Evolutionary conservation across 208 protist genomes (phyloP), one percentile per base, ranked within the genome.

Genomic region (Leishmania martiniquensis): DNA sequence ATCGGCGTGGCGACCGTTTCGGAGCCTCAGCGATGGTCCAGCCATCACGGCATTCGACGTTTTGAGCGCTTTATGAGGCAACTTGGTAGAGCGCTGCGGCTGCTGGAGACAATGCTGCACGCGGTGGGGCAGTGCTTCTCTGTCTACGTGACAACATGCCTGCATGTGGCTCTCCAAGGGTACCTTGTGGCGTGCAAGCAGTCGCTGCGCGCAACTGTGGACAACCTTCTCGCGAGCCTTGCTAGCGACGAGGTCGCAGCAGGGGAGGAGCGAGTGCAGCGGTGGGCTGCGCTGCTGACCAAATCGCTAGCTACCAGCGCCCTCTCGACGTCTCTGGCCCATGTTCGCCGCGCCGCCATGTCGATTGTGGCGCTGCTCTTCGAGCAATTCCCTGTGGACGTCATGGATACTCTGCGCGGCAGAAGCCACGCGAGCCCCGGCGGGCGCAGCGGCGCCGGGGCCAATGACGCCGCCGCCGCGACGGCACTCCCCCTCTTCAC

Each of bases 151-250:
- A n/a, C 78, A 1, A 85, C 86, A 4, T 97, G 91, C 76, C 72
- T 94, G 34, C 34, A 90, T 55, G 70, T 97, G 32, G 85, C 85
- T 1, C 66, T 96, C 9, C 89, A 96, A 67, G 77, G 85, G 34
- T 97, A 96, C 79, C 87, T 97, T n/a, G 75, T 95, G 12, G 82
- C 87, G 57, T 96, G 90, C 75, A 89, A 89, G 71, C 88, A 94
- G 52, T 47, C 80, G 42, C 85, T 97, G 34, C 80, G 76, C 29
- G 60, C 60, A 4, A 72, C 81, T 9, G 34, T 94, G 2, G 84
- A 88, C 17, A 52, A 52, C 7, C 68, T 85, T 5, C 60, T 78
- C 44, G 72, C 75, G 29, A 47, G 49, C 34, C 69, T 81, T 2
- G 4, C 74, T 4, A 22, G 5, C 54, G 20, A 39, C 52, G 15